These are phyloP conservation scores for Eutypella sp. DNA, from an alignment of 2,329 filamentous ascomycete genomes.

Conservation along the genomic window DNA sequence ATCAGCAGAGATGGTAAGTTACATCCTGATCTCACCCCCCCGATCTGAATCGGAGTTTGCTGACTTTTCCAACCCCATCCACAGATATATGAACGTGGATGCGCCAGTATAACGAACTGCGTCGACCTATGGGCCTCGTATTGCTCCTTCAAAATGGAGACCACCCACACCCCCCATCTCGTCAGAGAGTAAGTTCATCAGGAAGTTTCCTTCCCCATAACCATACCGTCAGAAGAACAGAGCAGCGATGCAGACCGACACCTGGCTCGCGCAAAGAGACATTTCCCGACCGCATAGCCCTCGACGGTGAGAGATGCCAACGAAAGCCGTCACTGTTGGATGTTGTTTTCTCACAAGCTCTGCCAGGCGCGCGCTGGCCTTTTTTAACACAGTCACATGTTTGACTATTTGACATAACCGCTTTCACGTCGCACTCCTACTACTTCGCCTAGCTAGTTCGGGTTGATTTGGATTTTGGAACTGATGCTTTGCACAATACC, in stretches of 20 bases:
- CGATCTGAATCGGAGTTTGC: conserved; percentile 4
- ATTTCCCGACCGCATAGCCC: conserved; percentile 32
- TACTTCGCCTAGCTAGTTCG: conserved; percentile 24
- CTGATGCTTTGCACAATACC: conserved; percentile 47
- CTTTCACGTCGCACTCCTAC: conserved; percentile 38
- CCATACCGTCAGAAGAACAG: conserved; percentile 43
- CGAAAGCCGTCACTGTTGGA: conserved; percentile 52
- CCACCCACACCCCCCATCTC: conserved; percentile 86
- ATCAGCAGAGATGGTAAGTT: conserved; percentile 83
- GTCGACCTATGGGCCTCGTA: conserved; percentile 98
- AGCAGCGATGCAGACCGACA: conserved; percentile 25
- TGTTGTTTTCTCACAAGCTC: conserved; percentile 57
- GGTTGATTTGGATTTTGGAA: conserved; percentile 41
- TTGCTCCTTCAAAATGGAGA: conserved; percentile 96
- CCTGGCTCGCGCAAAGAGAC: conserved; percentile 24
- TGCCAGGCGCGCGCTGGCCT: conserved; percentile 61
- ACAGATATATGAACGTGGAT: conserved; percentile 93
- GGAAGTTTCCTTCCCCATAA: conserved; percentile 64
- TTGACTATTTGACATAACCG: conserved; percentile 30
- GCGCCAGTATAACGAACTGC: conserved; percentile 87
- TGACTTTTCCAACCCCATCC: conserved; percentile 21
- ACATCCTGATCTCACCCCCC: no score
- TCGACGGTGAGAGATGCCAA: conserved; percentile 70
- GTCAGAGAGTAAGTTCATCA: conserved; percentile 98
- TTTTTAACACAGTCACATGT: conserved; percentile 33